These are phyloP conservation scores for Sarocladium kiliense DNA, from an alignment of 2,329 filamentous ascomycete genomes.

Conservation along the genomic window DNA sequence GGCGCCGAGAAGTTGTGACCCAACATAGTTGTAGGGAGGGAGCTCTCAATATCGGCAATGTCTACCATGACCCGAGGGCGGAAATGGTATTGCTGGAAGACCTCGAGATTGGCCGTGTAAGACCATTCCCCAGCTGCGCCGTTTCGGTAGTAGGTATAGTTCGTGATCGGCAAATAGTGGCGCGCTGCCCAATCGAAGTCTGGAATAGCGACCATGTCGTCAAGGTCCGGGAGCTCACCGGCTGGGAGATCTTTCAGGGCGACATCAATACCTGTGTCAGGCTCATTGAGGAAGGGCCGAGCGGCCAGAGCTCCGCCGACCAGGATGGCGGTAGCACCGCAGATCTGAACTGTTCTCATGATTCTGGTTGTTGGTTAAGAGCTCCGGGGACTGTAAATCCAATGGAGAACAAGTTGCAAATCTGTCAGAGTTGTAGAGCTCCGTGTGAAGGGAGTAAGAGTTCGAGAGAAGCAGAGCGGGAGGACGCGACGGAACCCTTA, in stretches of 20 bases:
- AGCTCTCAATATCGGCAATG: conserved; percentile 1
- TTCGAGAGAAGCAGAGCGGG: background rate
- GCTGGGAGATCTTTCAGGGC: conserved; percentile 26
- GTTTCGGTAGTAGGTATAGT: conserved; percentile 45
- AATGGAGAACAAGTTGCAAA: background rate
- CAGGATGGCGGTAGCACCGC: conserved; percentile 15
- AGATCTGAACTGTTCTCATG: conserved; percentile 14
- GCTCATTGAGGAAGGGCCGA: conserved; percentile 27
- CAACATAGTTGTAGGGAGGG: conserved; percentile 32
- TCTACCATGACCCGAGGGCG: conserved; percentile 29
- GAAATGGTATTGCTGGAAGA: conserved; percentile 39
- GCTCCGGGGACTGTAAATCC: background rate
- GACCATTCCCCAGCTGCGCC: conserved; percentile 44
- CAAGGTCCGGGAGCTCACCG: conserved; percentile 30
- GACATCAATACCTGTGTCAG: conserved; percentile 27
- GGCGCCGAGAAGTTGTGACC: conserved; percentile 42
- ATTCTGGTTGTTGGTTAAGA: background rate
- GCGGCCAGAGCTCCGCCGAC: conserved; percentile 22
- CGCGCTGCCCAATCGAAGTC: conserved; percentile 46
- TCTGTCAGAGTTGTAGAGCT: background rate
- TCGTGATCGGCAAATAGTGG: conserved; percentile 32
- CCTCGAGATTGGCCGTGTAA: conserved; percentile 47
- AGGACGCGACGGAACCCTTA: background rate
- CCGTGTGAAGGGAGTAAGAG: background rate
- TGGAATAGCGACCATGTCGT: conserved; percentile 37